These are phyloP conservation scores for Talaromyces atroroseus DNA, from an alignment of 2,329 filamentous ascomycete species.

Conservation along the genomic window DNA sequence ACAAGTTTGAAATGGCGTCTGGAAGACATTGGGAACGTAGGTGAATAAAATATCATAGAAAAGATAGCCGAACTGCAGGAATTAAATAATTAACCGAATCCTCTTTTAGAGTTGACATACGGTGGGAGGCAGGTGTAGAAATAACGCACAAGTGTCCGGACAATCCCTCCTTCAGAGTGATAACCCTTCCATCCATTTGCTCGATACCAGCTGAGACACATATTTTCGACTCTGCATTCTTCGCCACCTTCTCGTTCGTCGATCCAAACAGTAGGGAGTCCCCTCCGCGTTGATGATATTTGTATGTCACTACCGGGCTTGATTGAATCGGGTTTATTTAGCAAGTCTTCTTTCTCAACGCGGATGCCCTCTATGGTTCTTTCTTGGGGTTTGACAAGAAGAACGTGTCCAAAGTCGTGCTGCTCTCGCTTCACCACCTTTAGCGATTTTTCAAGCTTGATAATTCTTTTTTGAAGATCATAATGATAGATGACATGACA, in stretches of 20 bases:
- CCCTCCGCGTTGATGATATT: conserved; percentile 23
- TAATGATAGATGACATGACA: conserved; percentile 93
- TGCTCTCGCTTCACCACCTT: conserved; percentile 79
- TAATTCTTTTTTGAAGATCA: conserved; percentile 88
- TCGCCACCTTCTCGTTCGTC: conserved; percentile 64
- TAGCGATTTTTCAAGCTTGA: conserved; percentile 79
- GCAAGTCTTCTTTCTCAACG: conserved; percentile 54
- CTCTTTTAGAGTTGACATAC: background rate
- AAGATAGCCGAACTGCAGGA: conserved; percentile 64
- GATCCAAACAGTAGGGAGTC: conserved; percentile 71
- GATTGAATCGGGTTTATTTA: conserved; percentile 9
- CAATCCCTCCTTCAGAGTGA: conserved; percentile 83
- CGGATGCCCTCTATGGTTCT: conserved; percentile 72
- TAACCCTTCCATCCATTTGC: conserved; percentile 87
- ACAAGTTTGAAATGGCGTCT: conserved; percentile 90
- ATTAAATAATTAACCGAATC: background rate
- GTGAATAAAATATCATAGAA: conserved; percentile 92
- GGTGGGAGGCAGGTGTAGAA: background rate
- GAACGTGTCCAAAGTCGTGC: conserved; percentile 87
- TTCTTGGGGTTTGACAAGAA: conserved; percentile 68
- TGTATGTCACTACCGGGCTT: conserved; percentile 13
- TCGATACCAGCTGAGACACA: conserved; percentile 87
- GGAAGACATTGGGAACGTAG: conserved; percentile 94
- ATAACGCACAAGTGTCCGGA: conserved; percentile 64
- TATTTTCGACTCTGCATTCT: conserved; percentile 84